These are phyloP conservation scores for Triticum timopheevii DNA, from an alignment of 176 grass and related monocot species.

Conservation along the genomic window DNA sequence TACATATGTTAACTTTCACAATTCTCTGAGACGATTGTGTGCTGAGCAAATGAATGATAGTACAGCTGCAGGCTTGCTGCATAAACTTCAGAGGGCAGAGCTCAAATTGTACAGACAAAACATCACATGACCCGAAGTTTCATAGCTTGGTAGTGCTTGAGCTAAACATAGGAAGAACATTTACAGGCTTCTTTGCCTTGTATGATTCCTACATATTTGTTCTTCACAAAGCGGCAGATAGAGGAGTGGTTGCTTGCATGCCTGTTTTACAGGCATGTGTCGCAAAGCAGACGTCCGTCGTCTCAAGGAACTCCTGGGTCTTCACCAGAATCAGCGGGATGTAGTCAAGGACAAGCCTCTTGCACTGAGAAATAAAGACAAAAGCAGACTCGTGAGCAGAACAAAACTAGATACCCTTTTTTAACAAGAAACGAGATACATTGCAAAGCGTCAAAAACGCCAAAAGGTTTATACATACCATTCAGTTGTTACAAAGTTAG, in stretches of 20 bases:
- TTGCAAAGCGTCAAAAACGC: neutral
- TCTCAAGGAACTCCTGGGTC: conserved; percentile 52
- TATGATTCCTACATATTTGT: neutral
- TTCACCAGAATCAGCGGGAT: conserved; percentile 46
- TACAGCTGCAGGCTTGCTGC: neutral
- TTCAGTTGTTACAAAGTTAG: neutral
- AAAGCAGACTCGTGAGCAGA: neutral
- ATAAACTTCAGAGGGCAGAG: neutral
- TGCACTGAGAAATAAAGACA: conserved; percentile 45
- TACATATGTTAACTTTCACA: neutral
- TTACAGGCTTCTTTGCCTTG: neutral
- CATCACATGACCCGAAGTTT: neutral
- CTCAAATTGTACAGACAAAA: conserved; percentile 15
- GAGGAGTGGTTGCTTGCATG: conserved; percentile 13
- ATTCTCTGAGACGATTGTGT: neutral
- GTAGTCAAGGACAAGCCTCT: conserved; percentile 51
- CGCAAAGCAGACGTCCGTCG: conserved; percentile 48
- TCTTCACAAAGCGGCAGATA: conserved; percentile 34
- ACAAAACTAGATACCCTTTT: neutral
- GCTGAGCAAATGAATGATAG: neutral
- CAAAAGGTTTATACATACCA: neutral
- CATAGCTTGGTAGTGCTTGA: neutral
- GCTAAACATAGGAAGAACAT: neutral
- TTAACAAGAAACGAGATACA: neutral
- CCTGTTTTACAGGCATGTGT: conserved; percentile 63